phyloP scores from a whole-genome alignment of 164 flowering plant genomes.

The Macadamia tetraphylla region DNA sequence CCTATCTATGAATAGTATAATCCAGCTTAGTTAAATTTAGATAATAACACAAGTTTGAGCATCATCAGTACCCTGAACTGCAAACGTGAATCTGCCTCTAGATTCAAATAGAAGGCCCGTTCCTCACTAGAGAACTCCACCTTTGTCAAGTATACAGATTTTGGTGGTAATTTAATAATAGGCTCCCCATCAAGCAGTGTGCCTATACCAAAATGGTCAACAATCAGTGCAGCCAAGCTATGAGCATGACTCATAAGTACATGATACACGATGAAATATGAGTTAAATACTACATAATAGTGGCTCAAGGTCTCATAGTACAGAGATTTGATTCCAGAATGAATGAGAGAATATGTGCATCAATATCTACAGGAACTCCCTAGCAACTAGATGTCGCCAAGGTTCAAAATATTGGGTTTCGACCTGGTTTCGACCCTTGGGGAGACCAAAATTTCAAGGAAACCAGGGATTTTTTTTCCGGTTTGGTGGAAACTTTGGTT shows the following conservation, averaged over 20 bases:
- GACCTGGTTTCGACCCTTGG: too few species aligned
- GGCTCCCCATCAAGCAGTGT: conserved; percentile 81
- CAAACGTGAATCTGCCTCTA: conserved; percentile 78
- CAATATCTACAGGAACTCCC: too few species aligned
- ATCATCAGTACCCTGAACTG: conserved; percentile 65
- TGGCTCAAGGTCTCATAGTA: too few species aligned
- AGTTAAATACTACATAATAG: too few species aligned
- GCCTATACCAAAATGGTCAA: conserved; percentile 30
- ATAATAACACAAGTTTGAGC: not conserved
- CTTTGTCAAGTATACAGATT: conserved; percentile 43
- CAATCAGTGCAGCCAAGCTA: conserved; percentile 13
- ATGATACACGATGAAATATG: not conserved
- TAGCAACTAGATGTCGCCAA: too few species aligned
- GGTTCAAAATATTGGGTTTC: too few species aligned
- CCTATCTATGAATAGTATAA: not conserved
- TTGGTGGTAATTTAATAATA: conserved; percentile 78
- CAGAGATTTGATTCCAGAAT: too few species aligned
- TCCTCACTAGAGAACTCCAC: conserved; percentile 81
- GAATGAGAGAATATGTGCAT: too few species aligned
- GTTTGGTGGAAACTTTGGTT: too few species aligned
- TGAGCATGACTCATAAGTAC: not conserved
- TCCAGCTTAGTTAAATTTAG: not conserved
- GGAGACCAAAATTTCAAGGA: too few species aligned
- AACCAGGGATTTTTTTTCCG: too few species aligned
- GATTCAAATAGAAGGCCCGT: conserved; percentile 63